Evolutionary conservation across 352 stramenopile genomes (phyloP).

Genomic region (Pelagophyceae sp.): DNA sequence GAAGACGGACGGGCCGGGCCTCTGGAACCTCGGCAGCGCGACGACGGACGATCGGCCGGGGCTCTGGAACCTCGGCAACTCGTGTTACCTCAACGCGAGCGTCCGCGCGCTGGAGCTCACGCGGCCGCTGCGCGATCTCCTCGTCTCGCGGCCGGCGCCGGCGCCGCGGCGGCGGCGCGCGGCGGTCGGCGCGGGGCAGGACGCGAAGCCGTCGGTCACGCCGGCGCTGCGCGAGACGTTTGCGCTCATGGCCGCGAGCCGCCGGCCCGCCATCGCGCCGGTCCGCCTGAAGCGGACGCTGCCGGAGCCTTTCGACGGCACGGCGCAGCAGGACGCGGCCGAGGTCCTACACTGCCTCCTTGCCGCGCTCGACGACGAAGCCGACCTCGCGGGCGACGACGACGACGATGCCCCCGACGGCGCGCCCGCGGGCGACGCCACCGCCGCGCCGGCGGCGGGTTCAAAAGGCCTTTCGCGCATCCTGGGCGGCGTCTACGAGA

Average conservation of each 20-base stretch:
- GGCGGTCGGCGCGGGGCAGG: too few species aligned
- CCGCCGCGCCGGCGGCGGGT: background rate
- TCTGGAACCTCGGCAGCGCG: background rate
- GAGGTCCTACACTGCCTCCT: slow-evolving; percentile 9
- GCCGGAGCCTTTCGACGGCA: background rate
- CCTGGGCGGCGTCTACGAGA: background rate
- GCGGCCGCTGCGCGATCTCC: background rate
- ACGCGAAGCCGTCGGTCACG: background rate
- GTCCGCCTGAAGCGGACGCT: background rate
- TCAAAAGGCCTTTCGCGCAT: too few species aligned
- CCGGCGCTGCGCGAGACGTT: background rate
- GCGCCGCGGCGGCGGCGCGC: too few species aligned
- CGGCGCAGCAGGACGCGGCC: background rate
- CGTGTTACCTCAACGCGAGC: slow-evolving; percentile 2
- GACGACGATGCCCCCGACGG: too few species aligned
- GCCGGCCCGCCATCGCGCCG: background rate
- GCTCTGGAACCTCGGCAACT: slow-evolving; percentile 1
- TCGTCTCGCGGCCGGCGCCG: background rate
- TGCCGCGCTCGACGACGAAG: background rate
- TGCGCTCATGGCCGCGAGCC: background rate
- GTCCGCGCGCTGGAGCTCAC: background rate
- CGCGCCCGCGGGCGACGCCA: too few species aligned
- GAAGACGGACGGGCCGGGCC: background rate
- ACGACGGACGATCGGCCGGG: background rate
- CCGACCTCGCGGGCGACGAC: background rate